Conservation (phyloP, 2,329 filamentous ascomycete genomes). For the Fusarium oxysporum region DNA sequence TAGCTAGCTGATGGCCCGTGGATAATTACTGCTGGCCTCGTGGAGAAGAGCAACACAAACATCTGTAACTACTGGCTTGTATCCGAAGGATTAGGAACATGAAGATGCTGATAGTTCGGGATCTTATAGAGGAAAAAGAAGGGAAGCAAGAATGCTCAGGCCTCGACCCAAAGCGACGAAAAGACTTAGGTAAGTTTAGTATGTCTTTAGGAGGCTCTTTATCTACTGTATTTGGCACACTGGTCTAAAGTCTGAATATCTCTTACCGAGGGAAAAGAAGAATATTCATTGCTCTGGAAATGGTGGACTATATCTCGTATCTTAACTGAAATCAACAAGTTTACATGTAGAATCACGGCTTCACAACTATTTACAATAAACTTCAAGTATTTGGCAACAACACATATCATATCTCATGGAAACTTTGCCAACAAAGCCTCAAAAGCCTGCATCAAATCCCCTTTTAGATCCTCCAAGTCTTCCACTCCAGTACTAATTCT, state of each 20-base stretch:
- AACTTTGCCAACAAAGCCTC: constrained; percentile 57
- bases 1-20: not conserved
- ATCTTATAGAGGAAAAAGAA: rapidly evolving
- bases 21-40: not conserved
- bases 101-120: rapidly evolving
- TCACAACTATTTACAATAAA: not conserved
- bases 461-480: constrained; percentile 82
- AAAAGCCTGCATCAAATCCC: constrained; percentile 77
- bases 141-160: not conserved
- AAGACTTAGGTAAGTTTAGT: not conserved
- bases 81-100: not conserved
- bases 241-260: too few species aligned
- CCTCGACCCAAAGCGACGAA: rapidly evolving
- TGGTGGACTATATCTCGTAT: not conserved
- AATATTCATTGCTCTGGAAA: rapidly evolving
- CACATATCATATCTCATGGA: not conserved
- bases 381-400: too few species aligned
- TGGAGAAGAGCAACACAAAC: not conserved
- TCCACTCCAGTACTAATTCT: constrained; percentile 90
- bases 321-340: not conserved
- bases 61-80: not conserved
- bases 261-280: not conserved
- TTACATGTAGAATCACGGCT: rapidly evolving
- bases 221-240: not conserved
- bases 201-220: not conserved